These are phyloP conservation scores for Cymbopogon flexuosus DNA, from an alignment of 202 grass and related monocot genomes.

Conservation along the genomic window DNA sequence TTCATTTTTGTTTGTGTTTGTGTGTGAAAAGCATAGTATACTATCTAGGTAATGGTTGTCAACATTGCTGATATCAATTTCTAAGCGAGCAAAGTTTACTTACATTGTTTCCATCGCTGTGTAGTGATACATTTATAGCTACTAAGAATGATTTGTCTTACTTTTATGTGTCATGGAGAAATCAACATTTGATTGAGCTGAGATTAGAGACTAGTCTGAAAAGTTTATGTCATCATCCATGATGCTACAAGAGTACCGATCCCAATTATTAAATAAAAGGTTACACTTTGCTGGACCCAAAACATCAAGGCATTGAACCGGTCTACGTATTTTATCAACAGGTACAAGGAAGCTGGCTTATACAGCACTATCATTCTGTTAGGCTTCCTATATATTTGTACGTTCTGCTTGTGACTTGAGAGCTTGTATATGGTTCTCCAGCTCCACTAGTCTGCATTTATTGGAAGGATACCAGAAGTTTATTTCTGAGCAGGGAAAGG, in stretches of 20 bases:
- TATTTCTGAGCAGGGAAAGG: too few relatives aligned
- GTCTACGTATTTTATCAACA: not conserved
- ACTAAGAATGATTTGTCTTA: constrained; percentile 5
- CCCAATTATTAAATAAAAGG: constrained; percentile 1
- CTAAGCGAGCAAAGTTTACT: not conserved
- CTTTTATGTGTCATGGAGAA: not conserved
- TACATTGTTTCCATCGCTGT: constrained; percentile 12
- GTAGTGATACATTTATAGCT: constrained; percentile 14
- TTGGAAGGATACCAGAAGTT: not conserved
- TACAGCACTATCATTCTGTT: not conserved
- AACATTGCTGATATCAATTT: constrained; percentile 7
- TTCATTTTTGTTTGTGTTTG: not conserved
- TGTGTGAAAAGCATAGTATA: not conserved
- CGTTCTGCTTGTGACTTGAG: not conserved
- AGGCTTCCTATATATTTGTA: constrained; percentile 32
- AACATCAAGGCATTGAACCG: not conserved
- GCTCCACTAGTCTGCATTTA: not conserved
- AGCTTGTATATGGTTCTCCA: not conserved
- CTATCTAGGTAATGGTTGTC: not conserved
- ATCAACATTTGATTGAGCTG: constrained; percentile 14
- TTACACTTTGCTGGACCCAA: not conserved
- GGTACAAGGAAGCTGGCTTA: not conserved
- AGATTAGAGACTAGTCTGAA: not conserved
- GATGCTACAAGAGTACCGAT: not conserved
- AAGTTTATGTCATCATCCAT: constrained; percentile 15